Conservation (phyloP, 441 rosid genomes). For the Melastoma candidum region DNA sequence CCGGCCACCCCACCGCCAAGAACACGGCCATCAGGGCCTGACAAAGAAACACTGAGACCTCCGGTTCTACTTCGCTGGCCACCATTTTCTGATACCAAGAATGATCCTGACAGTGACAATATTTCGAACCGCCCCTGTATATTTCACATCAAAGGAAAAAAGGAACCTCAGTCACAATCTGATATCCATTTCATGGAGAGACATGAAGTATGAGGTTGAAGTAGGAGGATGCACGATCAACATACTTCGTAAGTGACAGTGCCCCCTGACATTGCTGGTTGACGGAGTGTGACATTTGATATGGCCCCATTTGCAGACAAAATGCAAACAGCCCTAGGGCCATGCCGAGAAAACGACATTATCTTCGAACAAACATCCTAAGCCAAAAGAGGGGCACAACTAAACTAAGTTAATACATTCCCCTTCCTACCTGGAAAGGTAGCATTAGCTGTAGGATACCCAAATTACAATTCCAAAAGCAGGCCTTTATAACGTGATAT, state of each 20-base stretch:
- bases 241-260: constrained; percentile 55
- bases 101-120: constrained; percentile 58
- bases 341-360: constrained; percentile 46
- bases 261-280: constrained; percentile 43
- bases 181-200: too few species aligned
- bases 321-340: constrained; percentile 50
- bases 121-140: constrained; percentile 58
- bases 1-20: constrained; percentile 78
- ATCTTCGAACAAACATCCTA: constrained; percentile 58
- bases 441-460: too few species aligned
- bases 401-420: constrained; percentile 8
- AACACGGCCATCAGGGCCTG: constrained; percentile 55
- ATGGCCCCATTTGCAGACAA: constrained; percentile 61
- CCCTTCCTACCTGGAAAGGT: too few species aligned
- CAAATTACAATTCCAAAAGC: too few species aligned
- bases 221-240: background rate
- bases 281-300: constrained; percentile 51
- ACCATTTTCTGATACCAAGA: constrained; percentile 35
- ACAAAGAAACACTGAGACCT: constrained; percentile 47
- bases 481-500: too few species aligned
- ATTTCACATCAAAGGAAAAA: background rate
- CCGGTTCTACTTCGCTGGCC: constrained; percentile 56
- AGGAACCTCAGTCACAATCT: background rate
- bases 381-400: constrained; percentile 9
- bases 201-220: too few species aligned